A percentile compares a stretch with the other conserved stretches of the same genome.
Conservation (phyloP, 768 basidiomycete genomes). For the Piloderma croceum region DNA sequence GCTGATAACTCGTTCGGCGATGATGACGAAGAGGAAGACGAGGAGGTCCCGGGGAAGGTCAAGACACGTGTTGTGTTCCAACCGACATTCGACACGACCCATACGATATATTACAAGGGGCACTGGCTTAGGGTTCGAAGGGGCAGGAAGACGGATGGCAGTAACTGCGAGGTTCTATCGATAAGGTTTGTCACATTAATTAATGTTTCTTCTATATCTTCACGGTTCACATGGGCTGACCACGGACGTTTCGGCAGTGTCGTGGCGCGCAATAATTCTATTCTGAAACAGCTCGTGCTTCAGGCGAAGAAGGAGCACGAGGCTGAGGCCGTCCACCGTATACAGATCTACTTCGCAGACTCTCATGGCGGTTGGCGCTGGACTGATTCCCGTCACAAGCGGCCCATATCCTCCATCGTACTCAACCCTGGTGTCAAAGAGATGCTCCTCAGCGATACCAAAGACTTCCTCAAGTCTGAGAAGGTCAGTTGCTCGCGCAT, state of each 20-base stretch:
- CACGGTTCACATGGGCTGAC: conserved; percentile 9
- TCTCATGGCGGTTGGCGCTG: conserved; percentile 84
- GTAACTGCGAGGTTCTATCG: conserved; percentile 66
- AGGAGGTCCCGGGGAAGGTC: conserved; percentile 48
- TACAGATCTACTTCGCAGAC: conserved; percentile 88
- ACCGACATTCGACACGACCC: conserved; percentile 82
- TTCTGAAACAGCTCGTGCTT: conserved; percentile 83
- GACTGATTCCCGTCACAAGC: conserved; percentile 83
- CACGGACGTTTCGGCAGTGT: conserved; percentile 42
- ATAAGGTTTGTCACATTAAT: conserved; percentile 48
- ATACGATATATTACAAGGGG: conserved; percentile 81
- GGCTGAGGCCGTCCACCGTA: conserved; percentile 78
- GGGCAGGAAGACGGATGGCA: conserved; percentile 62
- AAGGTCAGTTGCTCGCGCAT: too few species aligned
- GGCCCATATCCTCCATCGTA: conserved; percentile 84
- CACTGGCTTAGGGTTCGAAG: conserved; percentile 80
- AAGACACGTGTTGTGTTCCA: conserved; percentile 85
- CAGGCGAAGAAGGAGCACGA: conserved; percentile 89
- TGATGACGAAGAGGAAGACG: conserved; percentile 42
- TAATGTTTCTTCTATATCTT: not conserved
- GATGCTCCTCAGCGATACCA: conserved; percentile 76
- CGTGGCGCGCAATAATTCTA: conserved; percentile 75
- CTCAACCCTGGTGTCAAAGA: conserved; percentile 86
- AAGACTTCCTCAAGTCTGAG: conserved; percentile 79
- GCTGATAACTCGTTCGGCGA: conserved; percentile 32